These are phyloP conservation scores for Starmerella sirachaensis DNA, from an alignment of 805 yeast species.

Conservation along the genomic window DNA sequence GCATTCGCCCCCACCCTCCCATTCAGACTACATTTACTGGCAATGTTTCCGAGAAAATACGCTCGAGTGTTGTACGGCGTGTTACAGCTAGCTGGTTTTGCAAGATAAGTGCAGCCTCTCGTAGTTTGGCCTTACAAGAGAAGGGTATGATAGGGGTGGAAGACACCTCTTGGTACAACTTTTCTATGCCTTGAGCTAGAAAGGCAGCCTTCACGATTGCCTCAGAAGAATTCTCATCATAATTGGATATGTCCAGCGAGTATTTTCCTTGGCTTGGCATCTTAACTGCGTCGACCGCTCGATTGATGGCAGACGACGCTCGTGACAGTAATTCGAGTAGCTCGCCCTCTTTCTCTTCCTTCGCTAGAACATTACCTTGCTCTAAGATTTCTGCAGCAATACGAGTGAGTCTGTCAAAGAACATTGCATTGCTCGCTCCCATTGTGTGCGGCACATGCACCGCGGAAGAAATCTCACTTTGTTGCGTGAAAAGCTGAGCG, in stretches of 20 bases:
- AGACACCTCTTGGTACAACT: background rate
- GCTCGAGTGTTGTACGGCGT: conserved; percentile 5
- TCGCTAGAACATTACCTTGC: conserved; percentile 1
- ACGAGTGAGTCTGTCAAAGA: conserved; percentile 7
- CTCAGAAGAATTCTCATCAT: background rate
- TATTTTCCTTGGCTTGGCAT: too few relatives aligned
- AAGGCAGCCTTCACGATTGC: conserved; percentile 1
- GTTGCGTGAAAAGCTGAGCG: background rate
- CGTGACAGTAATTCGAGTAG: background rate
- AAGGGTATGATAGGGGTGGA: background rate
- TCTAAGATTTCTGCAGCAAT: conserved; percentile 2
- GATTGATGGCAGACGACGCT: conserved; percentile 2
- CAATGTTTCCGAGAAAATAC: conserved; percentile 4
- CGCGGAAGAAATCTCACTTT: background rate
- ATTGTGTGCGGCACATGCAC: too few relatives aligned
- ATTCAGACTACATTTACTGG: background rate
- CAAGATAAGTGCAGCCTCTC: background rate
- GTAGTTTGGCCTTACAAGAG: background rate
- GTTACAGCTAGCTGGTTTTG: conserved; percentile 5
- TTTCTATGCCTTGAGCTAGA: conserved; percentile 4
- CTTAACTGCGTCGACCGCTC: background rate
- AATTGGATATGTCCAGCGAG: background rate
- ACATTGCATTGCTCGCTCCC: conserved; percentile 4
- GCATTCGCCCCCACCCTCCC: too few relatives aligned
- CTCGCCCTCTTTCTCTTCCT: background rate